Evolutionary conservation across 2,329 filamentous ascomycete species (phyloP).

Genomic region (Trichothecium roseum): DNA sequence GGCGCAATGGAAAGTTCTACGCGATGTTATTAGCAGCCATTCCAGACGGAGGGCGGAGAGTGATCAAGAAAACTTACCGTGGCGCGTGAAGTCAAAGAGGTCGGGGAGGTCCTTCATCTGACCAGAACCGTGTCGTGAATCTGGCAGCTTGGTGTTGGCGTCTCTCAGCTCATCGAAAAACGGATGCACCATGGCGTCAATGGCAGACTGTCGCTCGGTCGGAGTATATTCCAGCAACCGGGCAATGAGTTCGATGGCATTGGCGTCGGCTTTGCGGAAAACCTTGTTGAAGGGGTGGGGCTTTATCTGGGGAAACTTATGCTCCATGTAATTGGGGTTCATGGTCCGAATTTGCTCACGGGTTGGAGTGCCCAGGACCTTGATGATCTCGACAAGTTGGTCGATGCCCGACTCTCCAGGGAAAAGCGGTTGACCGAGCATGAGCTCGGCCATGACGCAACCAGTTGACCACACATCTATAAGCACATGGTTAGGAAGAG

Average conservation of each 20-base stretch:
- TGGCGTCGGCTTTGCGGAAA: constrained; percentile 88
- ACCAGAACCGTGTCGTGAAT: constrained; percentile 82
- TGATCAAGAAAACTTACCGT: constrained; percentile 53
- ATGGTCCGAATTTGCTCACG: constrained; percentile 98
- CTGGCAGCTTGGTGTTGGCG: constrained; percentile 80
- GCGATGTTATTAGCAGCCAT: constrained; percentile 5
- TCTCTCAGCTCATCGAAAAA: constrained; percentile 98
- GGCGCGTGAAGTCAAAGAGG: constrained; percentile 87
- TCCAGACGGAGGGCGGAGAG: constrained; percentile 7
- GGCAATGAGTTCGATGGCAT: constrained; percentile 91
- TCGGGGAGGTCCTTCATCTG: constrained; percentile 71
- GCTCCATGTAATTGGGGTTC: constrained; percentile 99
- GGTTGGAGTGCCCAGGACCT: constrained; percentile 92
- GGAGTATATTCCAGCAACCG: constrained; percentile 93
- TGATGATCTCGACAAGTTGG: constrained; percentile 98
- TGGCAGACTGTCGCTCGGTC: constrained; percentile 82
- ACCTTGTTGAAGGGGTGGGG: constrained; percentile 99
- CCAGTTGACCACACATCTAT: constrained; percentile 98
- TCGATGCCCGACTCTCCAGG: constrained; percentile 98
- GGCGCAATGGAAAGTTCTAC: constrained; percentile 93
- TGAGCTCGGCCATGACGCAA: constrained; percentile 98
- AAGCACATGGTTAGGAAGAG: constrained; percentile 32
- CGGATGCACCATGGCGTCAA: constrained; percentile 95
- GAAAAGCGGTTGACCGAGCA: constrained; percentile 96
- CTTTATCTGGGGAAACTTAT: constrained; percentile 99